Evolutionary conservation across 75 land plant species (phyloP).

Genomic region (Selaginella tamariscina): DNA sequence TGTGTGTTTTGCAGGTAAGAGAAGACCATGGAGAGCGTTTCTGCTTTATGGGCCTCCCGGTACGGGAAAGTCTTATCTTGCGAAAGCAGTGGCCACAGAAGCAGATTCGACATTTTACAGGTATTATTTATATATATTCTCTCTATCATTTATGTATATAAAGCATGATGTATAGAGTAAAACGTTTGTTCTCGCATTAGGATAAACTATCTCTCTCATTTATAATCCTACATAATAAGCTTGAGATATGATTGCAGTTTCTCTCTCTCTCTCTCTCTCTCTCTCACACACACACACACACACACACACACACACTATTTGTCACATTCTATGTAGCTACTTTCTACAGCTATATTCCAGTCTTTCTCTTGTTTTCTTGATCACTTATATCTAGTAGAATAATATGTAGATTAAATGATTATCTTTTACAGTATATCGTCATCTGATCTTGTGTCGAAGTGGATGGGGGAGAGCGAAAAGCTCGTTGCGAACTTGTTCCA

Average conservation of each 20-base stretch:
- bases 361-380: not conserved
- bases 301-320: no score
- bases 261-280: no score
- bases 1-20: constrained; percentile 33
- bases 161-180: no score
- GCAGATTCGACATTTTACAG: constrained; percentile 78
- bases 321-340: no score
- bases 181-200: no score
- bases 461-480: constrained; percentile 99
- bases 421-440: constrained; percentile 63
- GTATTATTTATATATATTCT: no score
- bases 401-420: not conserved
- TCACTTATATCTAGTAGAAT: not conserved
- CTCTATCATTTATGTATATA: no score
- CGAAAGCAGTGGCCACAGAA: constrained; percentile 82
- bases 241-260: no score
- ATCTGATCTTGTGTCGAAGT: constrained; percentile 93
- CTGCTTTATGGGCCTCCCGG: constrained; percentile 80
- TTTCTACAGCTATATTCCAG: not conserved
- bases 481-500: constrained; percentile 92
- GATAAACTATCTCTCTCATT: no score
- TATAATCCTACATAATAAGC: no score
- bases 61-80: constrained; percentile 76
- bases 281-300: no score
- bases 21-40: constrained; percentile 76